These are phyloP conservation scores for Deinandra increscens DNA, from an alignment of 129 eudicot genomes.

Conservation along the genomic window DNA sequence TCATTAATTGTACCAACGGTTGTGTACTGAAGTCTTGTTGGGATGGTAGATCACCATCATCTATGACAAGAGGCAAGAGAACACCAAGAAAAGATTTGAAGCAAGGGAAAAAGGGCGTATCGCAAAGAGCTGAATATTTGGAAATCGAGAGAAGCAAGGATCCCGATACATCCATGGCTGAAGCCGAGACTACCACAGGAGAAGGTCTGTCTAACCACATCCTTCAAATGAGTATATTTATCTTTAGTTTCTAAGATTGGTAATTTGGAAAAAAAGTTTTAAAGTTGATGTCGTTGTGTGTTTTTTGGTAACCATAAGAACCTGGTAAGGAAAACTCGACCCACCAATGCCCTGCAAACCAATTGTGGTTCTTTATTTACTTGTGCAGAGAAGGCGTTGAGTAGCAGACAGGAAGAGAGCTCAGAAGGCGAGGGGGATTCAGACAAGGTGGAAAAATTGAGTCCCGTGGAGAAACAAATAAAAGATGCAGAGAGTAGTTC, in stretches of 20 bases:
- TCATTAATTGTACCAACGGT: background rate
- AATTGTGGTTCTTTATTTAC: constrained; percentile 14
- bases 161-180: constrained; percentile 27
- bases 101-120: constrained; percentile 37
- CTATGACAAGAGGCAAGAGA: constrained; percentile 61
- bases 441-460: constrained; percentile 24
- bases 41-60: constrained; percentile 54
- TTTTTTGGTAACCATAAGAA: background rate
- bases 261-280: background rate
- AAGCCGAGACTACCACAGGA: constrained; percentile 31
- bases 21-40: constrained; percentile 26
- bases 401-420: constrained; percentile 16
- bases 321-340: too few species aligned
- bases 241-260: background rate
- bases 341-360: too few species aligned
- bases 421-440: constrained; percentile 22
- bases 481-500: constrained; percentile 53
- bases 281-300: constrained; percentile 1
- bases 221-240: background rate
- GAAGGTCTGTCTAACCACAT: constrained; percentile 18
- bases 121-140: constrained; percentile 36
- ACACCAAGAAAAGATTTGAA: constrained; percentile 69
- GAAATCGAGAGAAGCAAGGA: constrained; percentile 38
- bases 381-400: constrained; percentile 14
- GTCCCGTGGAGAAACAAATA: constrained; percentile 29